A percentile compares a stretch with the other conserved stretches of the same genome.
Evolutionary conservation across 2,329 filamentous ascomycete genomes (phyloP).

Genomic region (Pseudogymnoascus sp.): DNA sequence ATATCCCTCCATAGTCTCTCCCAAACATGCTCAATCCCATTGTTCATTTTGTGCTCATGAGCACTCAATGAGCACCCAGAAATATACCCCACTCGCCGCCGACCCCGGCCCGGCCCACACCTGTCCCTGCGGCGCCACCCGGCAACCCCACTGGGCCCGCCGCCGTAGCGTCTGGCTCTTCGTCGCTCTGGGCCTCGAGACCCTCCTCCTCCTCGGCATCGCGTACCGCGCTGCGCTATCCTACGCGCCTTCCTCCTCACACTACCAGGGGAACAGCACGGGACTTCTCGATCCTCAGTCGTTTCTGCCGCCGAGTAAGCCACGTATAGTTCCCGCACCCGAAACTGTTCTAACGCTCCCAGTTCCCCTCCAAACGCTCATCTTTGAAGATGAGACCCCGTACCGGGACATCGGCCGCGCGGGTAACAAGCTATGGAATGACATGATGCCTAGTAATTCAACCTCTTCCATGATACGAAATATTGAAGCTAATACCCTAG

Average conservation of each 20-base stretch:
- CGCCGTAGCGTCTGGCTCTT: neutral
- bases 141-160: neutral
- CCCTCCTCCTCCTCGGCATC: conserved; percentile 1
- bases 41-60: neutral
- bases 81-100: neutral
- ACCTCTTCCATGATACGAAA: neutral
- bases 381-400: conserved; percentile 21
- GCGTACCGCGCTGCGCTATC: neutral
- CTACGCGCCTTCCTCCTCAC: neutral
- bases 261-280: neutral
- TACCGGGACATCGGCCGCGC: conserved; percentile 19
- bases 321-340: too few relatives aligned
- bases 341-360: neutral
- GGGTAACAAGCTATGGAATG: conserved; percentile 23
- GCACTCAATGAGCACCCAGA: neutral
- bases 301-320: neutral
- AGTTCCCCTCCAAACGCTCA: conserved; percentile 15
- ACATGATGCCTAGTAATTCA: conserved; percentile 22
- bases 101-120: neutral
- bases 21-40: neutral
- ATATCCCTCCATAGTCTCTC: neutral
- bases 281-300: neutral
- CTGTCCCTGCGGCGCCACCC: neutral
- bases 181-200: neutral
- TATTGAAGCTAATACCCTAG: conserved; percentile 12